These are phyloP conservation scores for Closterium sp. DNA, from an alignment of 139 green algal species.

Conservation along the genomic window DNA sequence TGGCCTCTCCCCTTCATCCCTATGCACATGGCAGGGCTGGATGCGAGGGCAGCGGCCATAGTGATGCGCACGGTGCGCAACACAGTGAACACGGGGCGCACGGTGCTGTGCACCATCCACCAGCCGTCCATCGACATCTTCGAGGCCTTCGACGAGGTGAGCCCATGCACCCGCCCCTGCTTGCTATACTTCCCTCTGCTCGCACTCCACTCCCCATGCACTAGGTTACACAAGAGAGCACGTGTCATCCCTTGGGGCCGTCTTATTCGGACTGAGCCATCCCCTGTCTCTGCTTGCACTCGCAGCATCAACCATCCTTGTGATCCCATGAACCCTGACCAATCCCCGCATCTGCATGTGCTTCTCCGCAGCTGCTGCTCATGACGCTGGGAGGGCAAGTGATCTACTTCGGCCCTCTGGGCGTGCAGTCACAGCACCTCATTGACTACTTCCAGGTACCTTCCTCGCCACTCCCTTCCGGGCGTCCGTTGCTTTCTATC, in stretches of 20 bases:
- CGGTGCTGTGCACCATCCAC: slow-evolving; percentile 64
- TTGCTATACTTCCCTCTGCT: neutral
- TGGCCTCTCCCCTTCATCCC: slow-evolving; percentile 55
- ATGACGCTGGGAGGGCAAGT: slow-evolving; percentile 69
- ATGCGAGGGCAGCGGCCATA: slow-evolving; percentile 64
- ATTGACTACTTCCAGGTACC: slow-evolving; percentile 44
- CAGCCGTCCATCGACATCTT: slow-evolving; percentile 59
- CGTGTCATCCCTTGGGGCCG: neutral
- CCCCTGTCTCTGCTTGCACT: neutral
- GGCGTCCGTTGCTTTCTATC: neutral
- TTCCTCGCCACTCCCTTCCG: neutral
- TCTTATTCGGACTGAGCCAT: too few species aligned
- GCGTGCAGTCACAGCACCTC: slow-evolving; percentile 60
- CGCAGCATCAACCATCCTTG: neutral
- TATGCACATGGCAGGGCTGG: slow-evolving; percentile 55
- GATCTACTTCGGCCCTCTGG: slow-evolving; percentile 82
- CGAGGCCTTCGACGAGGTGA: slow-evolving; percentile 41
- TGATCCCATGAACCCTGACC: neutral
- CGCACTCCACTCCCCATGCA: neutral
- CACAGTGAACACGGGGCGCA: slow-evolving; percentile 58
- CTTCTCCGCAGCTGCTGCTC: slow-evolving; percentile 58
- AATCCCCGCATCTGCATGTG: too few species aligned
- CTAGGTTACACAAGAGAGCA: too few species aligned
- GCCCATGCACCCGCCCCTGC: neutral
- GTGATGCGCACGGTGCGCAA: slow-evolving; percentile 61